Evolutionary conservation across 768 basidiomycete genomes (phyloP), one percentile per base, ranked within the genome.

Genomic region (Tremella yokohamensis): DNA sequence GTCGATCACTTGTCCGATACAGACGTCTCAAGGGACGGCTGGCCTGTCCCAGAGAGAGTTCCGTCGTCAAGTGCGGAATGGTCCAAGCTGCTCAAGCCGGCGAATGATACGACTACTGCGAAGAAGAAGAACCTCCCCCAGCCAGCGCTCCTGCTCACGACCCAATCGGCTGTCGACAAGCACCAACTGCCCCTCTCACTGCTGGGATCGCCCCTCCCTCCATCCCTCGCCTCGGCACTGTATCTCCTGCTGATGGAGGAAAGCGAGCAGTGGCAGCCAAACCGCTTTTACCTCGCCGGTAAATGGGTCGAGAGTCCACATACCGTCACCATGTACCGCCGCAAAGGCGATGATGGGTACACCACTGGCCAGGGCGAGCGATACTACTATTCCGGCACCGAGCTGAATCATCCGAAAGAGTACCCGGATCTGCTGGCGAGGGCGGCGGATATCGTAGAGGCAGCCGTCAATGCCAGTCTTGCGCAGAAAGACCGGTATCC

Each of bases 181-280:
- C 65, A 68, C 42, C 20, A 57, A 1, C 57, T 72, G 1, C 68
- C 70, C 8, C 48, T 73, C 37, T 62, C 72, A 0, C 50, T 76
- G 0, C 64, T 74, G 22, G 39, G 58, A 0, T 73, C 77, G 0
- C 73, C 75, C 0, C 37, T 78, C 2, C 58, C 72, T 0, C 50
- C 75, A 0, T 44, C 65, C 0, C 58, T 77, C 26, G 76, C 76
- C 16, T 69, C 65, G 19, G 72, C 76, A 9, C 57, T 77, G n/a
- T 77, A 68, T 47, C 58, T 74, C 7, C 56, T 57, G 2, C 49
- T 77, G 54, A 66, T 76, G 70, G 58, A 71, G 9, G 74, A 75
- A 24, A 60, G 58, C 8, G 61, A 72, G 29, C 56, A 49, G 4
- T 78, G 73, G 72, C 62, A 64, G 13, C 49, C 66, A 15, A 66